Conservation (phyloP, 2,329 filamentous ascomycete genomes). For the Cercospora beticola region DNA sequence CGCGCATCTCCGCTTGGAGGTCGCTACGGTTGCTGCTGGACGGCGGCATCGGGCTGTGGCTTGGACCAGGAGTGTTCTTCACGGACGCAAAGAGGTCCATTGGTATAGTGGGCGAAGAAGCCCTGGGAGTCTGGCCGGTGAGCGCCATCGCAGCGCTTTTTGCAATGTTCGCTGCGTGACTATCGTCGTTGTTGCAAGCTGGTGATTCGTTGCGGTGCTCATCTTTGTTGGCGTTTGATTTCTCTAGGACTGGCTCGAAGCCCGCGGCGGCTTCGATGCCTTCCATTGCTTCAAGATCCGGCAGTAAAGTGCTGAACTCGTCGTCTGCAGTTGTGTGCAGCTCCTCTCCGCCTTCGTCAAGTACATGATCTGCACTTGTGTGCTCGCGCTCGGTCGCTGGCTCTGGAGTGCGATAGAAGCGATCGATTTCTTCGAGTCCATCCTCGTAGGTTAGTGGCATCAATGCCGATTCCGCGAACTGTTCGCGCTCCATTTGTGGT, state of each 20-base stretch:
- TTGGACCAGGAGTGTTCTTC: not conserved
- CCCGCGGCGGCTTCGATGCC: not conserved
- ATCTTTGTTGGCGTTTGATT: not conserved
- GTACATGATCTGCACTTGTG: not conserved
- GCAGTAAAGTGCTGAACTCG: not conserved
- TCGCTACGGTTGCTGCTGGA: conserved; percentile 19
- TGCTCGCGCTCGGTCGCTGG: not conserved
- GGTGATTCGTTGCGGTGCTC: not conserved
- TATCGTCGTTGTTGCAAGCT: not conserved
- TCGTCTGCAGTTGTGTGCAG: not conserved
- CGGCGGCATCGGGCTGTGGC: not conserved
- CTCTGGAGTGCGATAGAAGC: not conserved
- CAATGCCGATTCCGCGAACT: not conserved
- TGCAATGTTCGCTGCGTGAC: not conserved
- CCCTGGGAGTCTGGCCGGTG: not conserved
- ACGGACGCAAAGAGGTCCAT: not conserved
- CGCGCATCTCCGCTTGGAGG: conserved; percentile 25
- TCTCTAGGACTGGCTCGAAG: not conserved
- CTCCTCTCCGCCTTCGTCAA: not conserved
- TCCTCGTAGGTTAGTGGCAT: conserved; percentile 12
- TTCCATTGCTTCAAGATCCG: conserved; percentile 11
- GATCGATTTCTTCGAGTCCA: conserved; percentile 21
- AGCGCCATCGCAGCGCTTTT: not conserved
- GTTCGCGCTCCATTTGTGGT: conserved; percentile 1
- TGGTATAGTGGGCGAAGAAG: not conserved